Base-by-base conservation (phyloP, 139 green algal species). In the Auxenochlorella pyrenoidosa region DNA sequence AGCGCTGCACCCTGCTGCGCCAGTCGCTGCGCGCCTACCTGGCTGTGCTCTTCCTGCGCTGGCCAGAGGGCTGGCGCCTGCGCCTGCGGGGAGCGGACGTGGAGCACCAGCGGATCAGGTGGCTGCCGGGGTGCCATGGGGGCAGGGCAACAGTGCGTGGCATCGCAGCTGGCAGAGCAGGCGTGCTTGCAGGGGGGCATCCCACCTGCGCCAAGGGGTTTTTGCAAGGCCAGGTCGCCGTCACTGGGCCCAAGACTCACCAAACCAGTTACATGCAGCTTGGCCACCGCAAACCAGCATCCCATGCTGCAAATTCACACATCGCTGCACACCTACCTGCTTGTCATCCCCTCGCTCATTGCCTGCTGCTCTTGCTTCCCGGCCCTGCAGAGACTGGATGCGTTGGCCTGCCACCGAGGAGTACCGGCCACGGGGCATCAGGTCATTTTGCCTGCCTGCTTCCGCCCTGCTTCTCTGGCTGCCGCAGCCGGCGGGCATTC, bases 21-120 rank as follows among this genome's bases (percentile, higher is more conserved):
- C 79, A 84, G 28, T 94, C 91, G 51, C 84, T 94, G 82, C 82
- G 91, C 0, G 77, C 90, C 40, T 94, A 94, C 88, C 38, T 92
- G n/a, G 58, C 47, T 38, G 44, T 92, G 21, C 88, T 94, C 19
- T 94, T 93, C 84, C 79, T 89, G 41, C 34, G 66, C 54, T 93
- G 85, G 76, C 90, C 90, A 18, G 43, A 84, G 40, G 88, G 66
- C 47, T 89, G 89, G n/a, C n/a, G 73, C 51, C 59, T 91, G 51
- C 51, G 47, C 32, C 40, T 91, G 28, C 78, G 88, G 28, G 88
- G 88, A 26, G 34, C 71, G 18, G 75, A 83, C 13, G 76, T 90
- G 36, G 24, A 70, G 59, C 82, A 68, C 40, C 54, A 72, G 65
- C 24, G 41, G 28, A 59, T 91, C 38, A 82, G 47, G 79, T 85